A percentile compares a stretch with the other conserved stretches of the same genome.
phyloP scores from a whole-genome alignment of 495 filamentous ascomycete genomes.

The Penicillium riverlandense region DNA sequence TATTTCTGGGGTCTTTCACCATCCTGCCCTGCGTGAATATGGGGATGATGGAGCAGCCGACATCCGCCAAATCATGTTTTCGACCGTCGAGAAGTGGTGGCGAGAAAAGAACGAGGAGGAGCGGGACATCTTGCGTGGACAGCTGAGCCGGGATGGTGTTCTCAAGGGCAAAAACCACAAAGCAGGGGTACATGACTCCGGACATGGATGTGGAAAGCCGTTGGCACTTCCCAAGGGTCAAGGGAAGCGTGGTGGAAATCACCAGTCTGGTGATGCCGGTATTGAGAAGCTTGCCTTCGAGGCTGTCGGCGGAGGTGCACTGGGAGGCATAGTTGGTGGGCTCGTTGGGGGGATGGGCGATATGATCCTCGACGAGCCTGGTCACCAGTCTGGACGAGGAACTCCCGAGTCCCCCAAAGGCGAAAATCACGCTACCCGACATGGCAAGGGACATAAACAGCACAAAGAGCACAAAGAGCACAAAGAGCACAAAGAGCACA shows the following conservation, averaged over 20 bases:
- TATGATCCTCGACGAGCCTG: slow-evolving; percentile 30
- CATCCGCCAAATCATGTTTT: slow-evolving; percentile 70
- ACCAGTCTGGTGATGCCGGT: slow-evolving; percentile 18
- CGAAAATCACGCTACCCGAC: slow-evolving; percentile 17
- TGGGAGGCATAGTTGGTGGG: slow-evolving; percentile 46
- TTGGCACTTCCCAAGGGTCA: slow-evolving; percentile 46
- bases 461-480: no score
- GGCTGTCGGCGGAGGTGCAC: slow-evolving; percentile 38
- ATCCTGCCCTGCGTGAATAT: slow-evolving; percentile 64
- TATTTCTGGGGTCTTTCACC: slow-evolving; percentile 77
- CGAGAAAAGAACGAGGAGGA: slow-evolving; percentile 49
- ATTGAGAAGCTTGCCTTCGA: slow-evolving; percentile 36
- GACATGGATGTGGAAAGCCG: slow-evolving; percentile 78
- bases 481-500: no score
- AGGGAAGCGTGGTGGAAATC: slow-evolving; percentile 16
- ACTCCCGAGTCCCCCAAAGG: slow-evolving; percentile 9
- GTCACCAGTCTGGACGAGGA: slow-evolving; percentile 18
- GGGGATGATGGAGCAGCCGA: slow-evolving; percentile 68
- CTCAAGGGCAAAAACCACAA: slow-evolving; percentile 72
- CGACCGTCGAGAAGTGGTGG: slow-evolving; percentile 77
- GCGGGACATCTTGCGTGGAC: slow-evolving; percentile 55
- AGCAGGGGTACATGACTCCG: slow-evolving; percentile 72
- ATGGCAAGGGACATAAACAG: slow-evolving; percentile 30
- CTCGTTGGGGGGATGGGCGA: slow-evolving; percentile 42
- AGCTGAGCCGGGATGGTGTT: slow-evolving; percentile 72